Evolutionary conservation across 371 early-diverging fungal species (phyloP), one percentile per base, ranked within the genome.

Genomic region (Polyrhizophydium stewartii): DNA sequence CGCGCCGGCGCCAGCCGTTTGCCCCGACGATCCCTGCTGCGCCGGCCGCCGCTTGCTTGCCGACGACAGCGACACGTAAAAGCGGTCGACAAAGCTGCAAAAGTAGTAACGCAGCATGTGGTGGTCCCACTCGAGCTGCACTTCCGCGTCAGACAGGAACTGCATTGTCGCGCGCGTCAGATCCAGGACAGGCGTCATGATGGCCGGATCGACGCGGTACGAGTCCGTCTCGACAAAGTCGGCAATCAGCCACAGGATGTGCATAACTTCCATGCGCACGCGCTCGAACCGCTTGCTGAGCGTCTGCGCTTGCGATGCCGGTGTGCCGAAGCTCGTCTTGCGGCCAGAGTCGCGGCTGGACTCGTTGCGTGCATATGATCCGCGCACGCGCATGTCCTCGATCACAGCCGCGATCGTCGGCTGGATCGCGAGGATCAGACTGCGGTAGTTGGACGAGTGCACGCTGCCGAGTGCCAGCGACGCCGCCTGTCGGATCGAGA

Each of bases 41-140:
- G 16, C 16, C 38, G 10, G 16, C 16, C 10, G 38, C 38, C 38
- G 16, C 38, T 10, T 37, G 10, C 38, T 19, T 10, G 67, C 63
- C 17, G 59, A 55, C 6, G 67, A 37, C 6, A 92, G 66, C 10
- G 77, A 80, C 45, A 89, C 85, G 69, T 92, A 95, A 3, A 94
- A 69, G 21, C 87, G 83, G 43, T 93, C 92, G 1, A 94, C 85
- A 16, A 95, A 78, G 1, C 87, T 87, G 66, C 93, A 93, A 57
- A 92, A 89, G 69, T 94, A 89, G 30, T 88, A 87, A 1, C 96
- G 82, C 27, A 96, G 77, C 53, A 87, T 80, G 59, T 92, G 92
- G 70, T 88, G 91, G 47, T 93, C 94, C 90, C 91, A 92, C 35
- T 93, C 94, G 17, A 75, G 65, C 65, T 90, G 88, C 22, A 89